Base-by-base conservation (phyloP, 1,284 basidiomycete species). In the Cystobasidium pallidum region DNA sequence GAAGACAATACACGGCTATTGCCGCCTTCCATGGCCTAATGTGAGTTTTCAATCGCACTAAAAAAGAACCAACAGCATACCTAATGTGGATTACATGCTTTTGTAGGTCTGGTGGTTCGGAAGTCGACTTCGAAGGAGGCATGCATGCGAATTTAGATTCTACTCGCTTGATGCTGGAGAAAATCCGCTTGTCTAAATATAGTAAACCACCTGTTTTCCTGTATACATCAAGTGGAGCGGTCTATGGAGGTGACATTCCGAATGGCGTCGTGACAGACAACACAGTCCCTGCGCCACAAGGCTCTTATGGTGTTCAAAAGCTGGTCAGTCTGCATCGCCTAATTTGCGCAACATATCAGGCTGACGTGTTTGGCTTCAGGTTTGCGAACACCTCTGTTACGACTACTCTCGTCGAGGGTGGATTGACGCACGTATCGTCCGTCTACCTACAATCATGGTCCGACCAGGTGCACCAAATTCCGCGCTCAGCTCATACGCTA, bases 21-120 rank as follows among this genome's bases (percentile, higher is more conserved):
- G 68, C 68, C 59, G 68, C 68, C 19, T 71, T 71, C 36, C 68
- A 71, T 51, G 68, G 68, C 17, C 41, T 71, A 13, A 71, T 71
- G 68, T 70, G 26, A 61, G 67, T 24, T 8, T 7, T 10, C 7
- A 2, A 51, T 28, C 21, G 24, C 49, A 24, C 6, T 2, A 24
- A 24, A 2, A 51, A 24, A 51, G 24, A 3, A 39, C 49, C 17
- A 28, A 24, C 26, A 15, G 10, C 49, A 47, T 47, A 13, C 49
- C 36, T 39, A 13, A 39, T 13, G 36, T 13, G 6, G 36, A 6
- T 45, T 15, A 3, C 3, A 51, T 51, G 6, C 21, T 28, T 1
- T 21, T 86, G 87, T 79, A 88, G 88, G 88, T 87, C 86, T n/a
- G 85, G 87, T 26, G 86, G 86, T 21, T 84, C 86, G 19, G 88